phyloP scores from a whole-genome alignment of 257 asterid species.

The Lantana camara region DNA sequence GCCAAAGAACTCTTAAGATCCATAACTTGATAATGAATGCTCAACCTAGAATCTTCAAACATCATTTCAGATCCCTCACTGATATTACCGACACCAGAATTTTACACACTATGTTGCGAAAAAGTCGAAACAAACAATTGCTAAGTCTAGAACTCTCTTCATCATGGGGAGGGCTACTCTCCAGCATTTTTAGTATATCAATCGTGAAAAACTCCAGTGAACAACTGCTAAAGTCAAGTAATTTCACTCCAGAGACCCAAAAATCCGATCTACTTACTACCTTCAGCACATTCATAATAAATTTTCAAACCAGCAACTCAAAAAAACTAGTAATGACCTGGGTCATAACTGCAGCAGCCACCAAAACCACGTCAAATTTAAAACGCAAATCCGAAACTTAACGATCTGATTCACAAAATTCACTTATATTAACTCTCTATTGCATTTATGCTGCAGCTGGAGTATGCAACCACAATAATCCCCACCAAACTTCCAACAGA shows the following conservation, averaged over 20 bases:
- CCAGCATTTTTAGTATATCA: too few species aligned
- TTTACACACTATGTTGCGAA: background rate
- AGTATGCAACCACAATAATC: slow-evolving; percentile 10
- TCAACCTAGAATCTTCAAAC: too few species aligned
- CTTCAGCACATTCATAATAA: background rate
- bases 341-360: background rate
- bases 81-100: background rate
- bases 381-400: background rate
- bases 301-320: background rate
- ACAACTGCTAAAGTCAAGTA: background rate
- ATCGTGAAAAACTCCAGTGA: background rate
- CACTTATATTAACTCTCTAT: background rate
- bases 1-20: too few species aligned
- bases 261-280: background rate
- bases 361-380: background rate
- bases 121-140: too few species aligned
- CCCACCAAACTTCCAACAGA: background rate
- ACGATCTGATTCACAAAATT: background rate
- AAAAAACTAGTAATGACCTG: background rate
- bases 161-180: too few species aligned
- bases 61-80: background rate
- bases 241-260: background rate
- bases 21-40: too few species aligned
- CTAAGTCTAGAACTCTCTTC: too few species aligned
- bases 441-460: background rate